Base-by-base conservation (phyloP, 1,284 basidiomycete genomes). In the Rhodotorula sp. region DNA sequence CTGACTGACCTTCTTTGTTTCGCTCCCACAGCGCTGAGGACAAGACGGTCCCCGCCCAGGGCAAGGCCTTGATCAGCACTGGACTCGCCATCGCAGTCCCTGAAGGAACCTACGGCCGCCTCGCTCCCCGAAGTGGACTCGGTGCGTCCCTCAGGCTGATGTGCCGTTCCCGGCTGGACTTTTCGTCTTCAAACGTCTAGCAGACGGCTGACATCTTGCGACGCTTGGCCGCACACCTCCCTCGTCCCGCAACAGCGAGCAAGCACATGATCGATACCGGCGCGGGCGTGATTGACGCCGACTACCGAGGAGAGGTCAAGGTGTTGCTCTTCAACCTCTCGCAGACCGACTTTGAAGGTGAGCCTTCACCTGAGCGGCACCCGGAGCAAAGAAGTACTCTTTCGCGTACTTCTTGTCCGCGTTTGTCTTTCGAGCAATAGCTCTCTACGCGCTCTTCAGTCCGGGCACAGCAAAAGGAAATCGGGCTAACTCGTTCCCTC, bases 251-350 rank as follows among this genome's bases (percentile, higher is more conserved):
- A 15, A 21, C 48, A 95, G 95, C 96, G 6, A 90, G 90, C 39
- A 99, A 99, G 81, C 94, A 93, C 83, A 93, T 93, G 86, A 97
- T 99, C 73, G 91, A 97, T 81, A 95, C 92, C 0, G 96, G 96
- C 1, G 97, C 96, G 8, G 96, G 96, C 49, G 96, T 99, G 26
- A 88, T 99, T 69, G 97, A 99, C 77, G 90, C 92, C 18, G 96
- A 99, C 81, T 99, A 99, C 82, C 87, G 97, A 52, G 96, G 97
- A 7, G 84, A 89, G 14, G 87, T 99, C 67, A 94, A 91, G 80
- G 92, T 98, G n/a, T 85, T 99, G 39, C 85, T 99, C 51, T 98
- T 96, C 87, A 99, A 99, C 81, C 87, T 91, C 70, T 90, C 90
- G 0, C 91, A 95, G 78, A 83, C 87, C 72, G 93, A 97, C 79